Conservation (phyloP, 2,329 filamentous ascomycete genomes). For the Aschersonia sp. region DNA sequence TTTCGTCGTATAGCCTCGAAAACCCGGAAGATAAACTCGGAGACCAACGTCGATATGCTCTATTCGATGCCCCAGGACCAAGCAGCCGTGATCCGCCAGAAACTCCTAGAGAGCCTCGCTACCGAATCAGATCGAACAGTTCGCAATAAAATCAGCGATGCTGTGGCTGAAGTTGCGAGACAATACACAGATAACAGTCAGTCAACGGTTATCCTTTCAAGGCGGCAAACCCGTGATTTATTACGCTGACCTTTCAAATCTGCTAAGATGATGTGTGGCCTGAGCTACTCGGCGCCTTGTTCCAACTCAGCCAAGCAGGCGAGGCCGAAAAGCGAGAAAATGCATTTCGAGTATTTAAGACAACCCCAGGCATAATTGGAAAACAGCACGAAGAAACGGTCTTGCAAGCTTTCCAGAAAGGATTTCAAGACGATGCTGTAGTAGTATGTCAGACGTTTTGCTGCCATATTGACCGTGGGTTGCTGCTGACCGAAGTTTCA, state of each 20-base stretch:
- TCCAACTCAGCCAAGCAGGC: constrained; percentile 76
- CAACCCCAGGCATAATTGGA: constrained; percentile 89
- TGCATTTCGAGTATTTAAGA: constrained; percentile 88
- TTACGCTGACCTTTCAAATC: background rate
- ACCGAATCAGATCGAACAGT: constrained; percentile 60
- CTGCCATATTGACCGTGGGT: background rate
- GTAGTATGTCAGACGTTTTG: constrained; percentile 34
- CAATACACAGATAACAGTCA: constrained; percentile 87
- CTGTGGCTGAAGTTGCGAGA: constrained; percentile 87
- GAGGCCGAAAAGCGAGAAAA: constrained; percentile 79
- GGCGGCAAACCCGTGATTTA: background rate
- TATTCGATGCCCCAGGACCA: constrained; percentile 62
- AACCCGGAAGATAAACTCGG: constrained; percentile 59
- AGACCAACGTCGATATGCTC: constrained; percentile 70
- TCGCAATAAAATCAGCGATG: constrained; percentile 91
- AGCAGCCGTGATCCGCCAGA: constrained; percentile 65
- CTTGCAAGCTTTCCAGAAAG: constrained; percentile 72
- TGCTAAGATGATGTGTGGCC: constrained; percentile 67
- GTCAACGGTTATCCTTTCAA: constrained; percentile 14
- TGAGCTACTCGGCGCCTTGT: constrained; percentile 73
- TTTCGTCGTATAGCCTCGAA: constrained; percentile 90
- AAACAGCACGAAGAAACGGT: constrained; percentile 91
- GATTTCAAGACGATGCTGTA: constrained; percentile 80
- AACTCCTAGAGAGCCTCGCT: constrained; percentile 64
- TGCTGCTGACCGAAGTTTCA: constrained; percentile 17